phyloP scores from a whole-genome alignment of 352 stramenopile species.

The Thalassiosira livingstoniorum region DNA sequence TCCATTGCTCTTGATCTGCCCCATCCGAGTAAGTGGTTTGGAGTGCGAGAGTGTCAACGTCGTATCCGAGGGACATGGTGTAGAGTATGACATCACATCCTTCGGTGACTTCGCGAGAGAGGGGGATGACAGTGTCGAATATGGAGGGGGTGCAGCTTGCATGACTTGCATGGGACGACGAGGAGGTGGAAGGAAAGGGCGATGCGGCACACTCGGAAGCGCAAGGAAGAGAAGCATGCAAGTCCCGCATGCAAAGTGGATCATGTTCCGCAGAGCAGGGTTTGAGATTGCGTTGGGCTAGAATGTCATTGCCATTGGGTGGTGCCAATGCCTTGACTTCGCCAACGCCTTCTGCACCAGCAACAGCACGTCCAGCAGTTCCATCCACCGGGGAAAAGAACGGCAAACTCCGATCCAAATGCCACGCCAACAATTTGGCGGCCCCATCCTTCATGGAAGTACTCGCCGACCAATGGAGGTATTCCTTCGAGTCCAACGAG shows the following conservation, averaged over 20 bases:
- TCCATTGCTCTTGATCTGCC: slow-evolving; percentile 36
- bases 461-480: slow-evolving; percentile 54
- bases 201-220: slow-evolving; percentile 75
- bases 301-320: slow-evolving; percentile 55
- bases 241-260: slow-evolving; percentile 52
- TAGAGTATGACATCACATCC: slow-evolving; percentile 81
- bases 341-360: slow-evolving; percentile 10
- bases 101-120: slow-evolving; percentile 65
- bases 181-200: no score
- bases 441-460: slow-evolving; percentile 66
- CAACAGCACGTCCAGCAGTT: no score
- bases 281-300: slow-evolving; percentile 48
- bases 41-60: slow-evolving; percentile 61
- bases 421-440: slow-evolving; percentile 71
- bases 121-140: slow-evolving; percentile 64
- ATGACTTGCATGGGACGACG: no score
- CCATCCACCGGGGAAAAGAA: slow-evolving; percentile 61
- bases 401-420: slow-evolving; percentile 70
- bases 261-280: slow-evolving; percentile 55
- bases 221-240: slow-evolving; percentile 62
- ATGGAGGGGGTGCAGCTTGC: slow-evolving; percentile 67
- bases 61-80: slow-evolving; percentile 70
- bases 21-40: slow-evolving; percentile 72
- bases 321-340: slow-evolving; percentile 2
- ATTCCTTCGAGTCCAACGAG: slow-evolving; percentile 47